phyloP scores from a whole-genome alignment of 768 basidiomycete species.

The Paxillus involutus region DNA sequence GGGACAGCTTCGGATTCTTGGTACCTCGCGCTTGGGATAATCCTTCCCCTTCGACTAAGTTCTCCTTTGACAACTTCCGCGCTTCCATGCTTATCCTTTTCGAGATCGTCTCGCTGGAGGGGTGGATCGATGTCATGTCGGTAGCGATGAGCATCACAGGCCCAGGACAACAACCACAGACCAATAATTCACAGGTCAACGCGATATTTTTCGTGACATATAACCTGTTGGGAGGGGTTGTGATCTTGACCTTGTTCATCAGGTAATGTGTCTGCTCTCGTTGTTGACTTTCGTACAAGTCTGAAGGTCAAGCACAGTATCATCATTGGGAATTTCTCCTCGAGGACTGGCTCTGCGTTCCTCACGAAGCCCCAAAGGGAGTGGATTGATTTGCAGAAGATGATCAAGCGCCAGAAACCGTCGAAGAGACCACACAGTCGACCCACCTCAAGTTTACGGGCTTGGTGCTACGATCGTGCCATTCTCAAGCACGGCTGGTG shows the following conservation, averaged over 20 bases:
- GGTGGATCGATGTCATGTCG: slow-evolving; percentile 94
- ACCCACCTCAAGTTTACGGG: slow-evolving; percentile 54
- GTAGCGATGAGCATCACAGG: slow-evolving; percentile 79
- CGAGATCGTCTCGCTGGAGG: slow-evolving; percentile 94
- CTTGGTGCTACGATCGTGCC: slow-evolving; percentile 93
- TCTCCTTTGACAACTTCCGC: slow-evolving; percentile 88
- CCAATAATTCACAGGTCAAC: slow-evolving; percentile 75
- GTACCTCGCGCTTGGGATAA: slow-evolving; percentile 89
- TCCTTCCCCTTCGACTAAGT: slow-evolving; percentile 78
- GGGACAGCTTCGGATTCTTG: slow-evolving; percentile 62
- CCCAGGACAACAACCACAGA: slow-evolving; percentile 62
- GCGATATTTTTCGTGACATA: slow-evolving; percentile 91
- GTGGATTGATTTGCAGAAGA: slow-evolving; percentile 91
- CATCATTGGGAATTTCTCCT: slow-evolving; percentile 92
- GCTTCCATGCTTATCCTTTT: slow-evolving; percentile 87
- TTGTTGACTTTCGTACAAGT: not conserved
- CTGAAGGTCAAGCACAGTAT: slow-evolving; percentile 55
- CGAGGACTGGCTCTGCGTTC: slow-evolving; percentile 83
- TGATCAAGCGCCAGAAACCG: slow-evolving; percentile 83
- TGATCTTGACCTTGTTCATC: slow-evolving; percentile 88
- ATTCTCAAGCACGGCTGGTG: slow-evolving; percentile 93
- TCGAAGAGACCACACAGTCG: slow-evolving; percentile 72
- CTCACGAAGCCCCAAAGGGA: slow-evolving; percentile 85
- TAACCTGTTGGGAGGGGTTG: slow-evolving; percentile 86
- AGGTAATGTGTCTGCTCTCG: slow-evolving; percentile 50